A percentile compares a stretch with the other conserved stretches of the same genome.
These are phyloP conservation scores for Boechera stricta DNA, from an alignment of 345 rosid genomes.

Conservation along the genomic window DNA sequence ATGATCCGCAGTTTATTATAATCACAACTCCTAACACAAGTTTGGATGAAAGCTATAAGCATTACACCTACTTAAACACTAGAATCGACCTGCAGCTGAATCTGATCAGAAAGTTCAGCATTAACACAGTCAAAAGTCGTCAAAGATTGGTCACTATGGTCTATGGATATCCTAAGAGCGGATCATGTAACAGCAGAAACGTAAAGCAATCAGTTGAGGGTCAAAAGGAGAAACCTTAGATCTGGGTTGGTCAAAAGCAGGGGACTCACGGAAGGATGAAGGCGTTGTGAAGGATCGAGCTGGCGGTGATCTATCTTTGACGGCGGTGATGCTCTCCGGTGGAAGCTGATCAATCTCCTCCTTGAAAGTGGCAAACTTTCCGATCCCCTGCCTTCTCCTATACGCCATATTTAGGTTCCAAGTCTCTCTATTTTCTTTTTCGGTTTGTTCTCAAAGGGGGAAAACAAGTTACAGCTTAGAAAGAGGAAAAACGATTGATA, in stretches of 20 bases:
- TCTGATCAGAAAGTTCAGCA: conserved; percentile 18
- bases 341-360: conserved; percentile 61
- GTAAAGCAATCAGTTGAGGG: not conserved
- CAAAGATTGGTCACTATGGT: conserved; percentile 9
- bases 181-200: conserved; percentile 1
- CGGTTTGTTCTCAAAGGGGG: not conserved
- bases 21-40: not conserved
- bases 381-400: conserved; percentile 79
- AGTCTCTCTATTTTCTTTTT: not conserved
- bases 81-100: conserved; percentile 13
- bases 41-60: conserved; percentile 1
- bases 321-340: not conserved
- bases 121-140: conserved; percentile 5
- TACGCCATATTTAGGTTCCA: conserved; percentile 66
- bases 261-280: conserved; percentile 48
- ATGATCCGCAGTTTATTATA: not conserved
- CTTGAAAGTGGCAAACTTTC: conserved; percentile 69
- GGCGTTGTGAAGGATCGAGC: conserved; percentile 29
- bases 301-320: conserved; percentile 33
- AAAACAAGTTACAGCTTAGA: conserved; percentile 28
- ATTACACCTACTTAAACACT: not conserved
- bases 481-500: conserved; percentile 16
- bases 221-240: conserved; percentile 56
- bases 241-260: conserved; percentile 52
- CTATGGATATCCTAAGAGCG: not conserved